phyloP scores from a whole-genome alignment of 768 basidiomycete species.

The Gelatoporia subvermispora region DNA sequence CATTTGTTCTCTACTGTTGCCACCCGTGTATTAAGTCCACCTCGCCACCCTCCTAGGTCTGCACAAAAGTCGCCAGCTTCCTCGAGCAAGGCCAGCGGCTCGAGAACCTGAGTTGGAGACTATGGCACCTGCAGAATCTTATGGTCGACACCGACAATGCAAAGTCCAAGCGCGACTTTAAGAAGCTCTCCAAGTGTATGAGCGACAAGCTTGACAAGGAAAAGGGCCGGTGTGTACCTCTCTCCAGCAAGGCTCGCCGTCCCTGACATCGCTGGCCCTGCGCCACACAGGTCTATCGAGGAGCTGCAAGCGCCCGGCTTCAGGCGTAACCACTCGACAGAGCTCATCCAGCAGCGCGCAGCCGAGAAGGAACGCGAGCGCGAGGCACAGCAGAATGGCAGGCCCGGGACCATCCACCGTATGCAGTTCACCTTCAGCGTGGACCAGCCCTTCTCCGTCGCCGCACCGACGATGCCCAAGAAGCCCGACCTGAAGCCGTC shows the following conservation, averaged over 20 bases:
- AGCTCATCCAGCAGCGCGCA: slow-evolving; percentile 76
- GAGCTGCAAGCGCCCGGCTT: slow-evolving; percentile 83
- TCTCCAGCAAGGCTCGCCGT: not conserved
- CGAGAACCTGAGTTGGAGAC: slow-evolving; percentile 88
- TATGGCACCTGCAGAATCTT: slow-evolving; percentile 89
- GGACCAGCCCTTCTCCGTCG: slow-evolving; percentile 48
- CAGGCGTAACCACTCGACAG: slow-evolving; percentile 72
- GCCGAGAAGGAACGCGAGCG: slow-evolving; percentile 78
- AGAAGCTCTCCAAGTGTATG: slow-evolving; percentile 84
- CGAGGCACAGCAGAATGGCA: slow-evolving; percentile 54
- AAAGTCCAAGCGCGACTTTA: slow-evolving; percentile 84
- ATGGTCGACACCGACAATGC: slow-evolving; percentile 91
- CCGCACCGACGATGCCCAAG: slow-evolving; percentile 38
- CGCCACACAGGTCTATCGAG: slow-evolving; percentile 61
- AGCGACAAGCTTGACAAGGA: slow-evolving; percentile 91
- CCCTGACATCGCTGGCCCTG: not conserved
- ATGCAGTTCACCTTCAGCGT: slow-evolving; percentile 91
- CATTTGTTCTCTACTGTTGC: slow-evolving; percentile 8
- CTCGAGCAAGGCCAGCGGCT: slow-evolving; percentile 89
- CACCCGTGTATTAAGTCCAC: no score
- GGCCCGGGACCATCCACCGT: slow-evolving; percentile 72
- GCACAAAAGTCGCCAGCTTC: slow-evolving; percentile 86
- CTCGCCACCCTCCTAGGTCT: slow-evolving; percentile 46
- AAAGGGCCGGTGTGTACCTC: slow-evolving; percentile 69
- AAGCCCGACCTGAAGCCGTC: slow-evolving; percentile 68